Conservation (phyloP, 2,329 filamentous ascomycete species). For the Chaetomiaceae sp. region DNA sequence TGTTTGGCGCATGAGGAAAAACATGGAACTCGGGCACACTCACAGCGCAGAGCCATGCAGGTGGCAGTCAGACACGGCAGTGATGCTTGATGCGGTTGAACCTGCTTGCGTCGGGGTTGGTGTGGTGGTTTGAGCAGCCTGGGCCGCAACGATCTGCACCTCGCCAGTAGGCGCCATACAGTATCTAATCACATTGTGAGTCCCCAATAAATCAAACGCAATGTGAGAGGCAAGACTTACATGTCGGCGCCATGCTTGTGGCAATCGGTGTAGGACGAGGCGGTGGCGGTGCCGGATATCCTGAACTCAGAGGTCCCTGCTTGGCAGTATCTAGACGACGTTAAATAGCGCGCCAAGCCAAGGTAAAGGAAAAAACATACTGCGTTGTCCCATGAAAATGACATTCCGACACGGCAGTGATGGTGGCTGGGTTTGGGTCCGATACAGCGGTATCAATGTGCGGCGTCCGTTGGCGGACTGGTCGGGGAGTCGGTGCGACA, state of each 20-base stretch:
- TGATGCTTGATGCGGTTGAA: conserved; percentile 24
- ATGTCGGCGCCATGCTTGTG: conserved; percentile 48
- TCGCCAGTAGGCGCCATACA: conserved; percentile 42
- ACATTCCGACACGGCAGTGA: conserved; percentile 39
- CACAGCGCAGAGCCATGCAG: conserved; percentile 40
- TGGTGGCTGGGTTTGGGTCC: conserved; percentile 20
- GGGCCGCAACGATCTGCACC: conserved; percentile 34
- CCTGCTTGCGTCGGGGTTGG: conserved; percentile 11
- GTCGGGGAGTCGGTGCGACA: conserved; percentile 3
- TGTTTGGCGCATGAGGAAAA: no score
- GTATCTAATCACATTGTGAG: conserved; percentile 32
- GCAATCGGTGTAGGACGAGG: conserved; percentile 38
- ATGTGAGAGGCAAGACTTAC: no score
- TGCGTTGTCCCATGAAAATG: conserved; percentile 41
- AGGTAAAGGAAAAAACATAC: conserved; percentile 26
- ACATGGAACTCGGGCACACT: conserved; percentile 19
- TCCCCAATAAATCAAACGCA: no score
- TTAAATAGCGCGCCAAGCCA: background rate
- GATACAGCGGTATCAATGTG: conserved; percentile 43
- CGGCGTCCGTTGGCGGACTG: conserved; percentile 5
- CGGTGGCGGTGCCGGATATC: conserved; percentile 30
- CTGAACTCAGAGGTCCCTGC: conserved; percentile 30
- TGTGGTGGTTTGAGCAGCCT: conserved; percentile 17
- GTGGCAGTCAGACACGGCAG: conserved; percentile 50
- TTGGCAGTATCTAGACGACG: conserved; percentile 26